Conservation (phyloP, 768 basidiomycete species). For the Leucosporidium scottii region DNA sequence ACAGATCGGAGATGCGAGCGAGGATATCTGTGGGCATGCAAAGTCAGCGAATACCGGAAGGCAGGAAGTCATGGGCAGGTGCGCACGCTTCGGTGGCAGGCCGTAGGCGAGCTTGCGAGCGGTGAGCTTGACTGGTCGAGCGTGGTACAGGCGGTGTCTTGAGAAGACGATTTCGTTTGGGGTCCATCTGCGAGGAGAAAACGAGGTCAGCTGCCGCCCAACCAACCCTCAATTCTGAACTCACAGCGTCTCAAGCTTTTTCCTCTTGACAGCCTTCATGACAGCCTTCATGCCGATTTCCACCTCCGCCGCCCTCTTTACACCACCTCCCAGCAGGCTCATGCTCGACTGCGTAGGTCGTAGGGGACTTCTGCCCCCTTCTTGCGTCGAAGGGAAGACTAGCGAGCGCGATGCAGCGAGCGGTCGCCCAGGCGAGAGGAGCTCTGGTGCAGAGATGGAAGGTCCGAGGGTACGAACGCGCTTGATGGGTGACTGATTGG, state of each 20-base stretch:
- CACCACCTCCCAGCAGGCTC: neutral
- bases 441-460: neutral
- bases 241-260: slow-evolving; percentile 7
- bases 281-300: neutral
- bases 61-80: no score
- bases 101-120: slow-evolving; percentile 54
- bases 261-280: neutral
- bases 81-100: slow-evolving; percentile 60
- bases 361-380: neutral
- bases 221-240: neutral
- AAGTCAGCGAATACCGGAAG: neutral
- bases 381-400: neutral
- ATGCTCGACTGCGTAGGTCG: slow-evolving; percentile 4
- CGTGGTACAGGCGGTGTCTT: slow-evolving; percentile 62
- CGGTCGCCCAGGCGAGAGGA: neutral
- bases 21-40: slow-evolving; percentile 14
- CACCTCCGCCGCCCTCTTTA: neutral
- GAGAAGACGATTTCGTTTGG: slow-evolving; percentile 11
- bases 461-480: neutral
- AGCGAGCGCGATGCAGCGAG: neutral
- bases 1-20: slow-evolving; percentile 2
- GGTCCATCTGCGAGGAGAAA: neutral
- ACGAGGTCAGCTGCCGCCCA: neutral
- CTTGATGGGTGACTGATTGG: neutral
- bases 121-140: slow-evolving; percentile 45